Evolutionary conservation across 306 rosid species (phyloP).

Genomic region (Vicia sativa): DNA sequence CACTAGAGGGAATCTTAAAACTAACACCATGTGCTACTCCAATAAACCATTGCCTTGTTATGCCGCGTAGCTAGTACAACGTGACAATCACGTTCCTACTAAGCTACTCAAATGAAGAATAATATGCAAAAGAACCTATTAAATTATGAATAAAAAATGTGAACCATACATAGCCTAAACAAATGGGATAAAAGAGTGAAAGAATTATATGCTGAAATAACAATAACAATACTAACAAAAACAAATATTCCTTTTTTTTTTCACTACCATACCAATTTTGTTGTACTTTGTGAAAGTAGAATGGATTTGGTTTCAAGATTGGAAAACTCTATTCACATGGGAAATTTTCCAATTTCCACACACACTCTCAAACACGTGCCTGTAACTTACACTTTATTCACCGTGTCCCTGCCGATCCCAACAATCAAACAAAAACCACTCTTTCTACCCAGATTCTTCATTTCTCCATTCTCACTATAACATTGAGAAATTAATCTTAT

Average conservation of each 20-base stretch:
- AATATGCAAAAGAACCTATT: conserved; percentile 3
- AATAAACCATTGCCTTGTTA: conserved; percentile 29
- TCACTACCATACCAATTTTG: conserved; percentile 34
- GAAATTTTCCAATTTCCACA: conserved; percentile 43
- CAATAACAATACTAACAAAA: conserved; percentile 11
- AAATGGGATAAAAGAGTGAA: background rate
- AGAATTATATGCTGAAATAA: conserved; percentile 23
- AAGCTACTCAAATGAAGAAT: conserved; percentile 19
- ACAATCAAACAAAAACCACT: conserved; percentile 38
- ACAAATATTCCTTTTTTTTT: conserved; percentile 25
- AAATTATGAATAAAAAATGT: background rate
- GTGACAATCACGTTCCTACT: conserved; percentile 48
- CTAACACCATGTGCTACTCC: conserved; percentile 45
- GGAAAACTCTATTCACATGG: conserved; percentile 50
- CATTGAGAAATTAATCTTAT: no score
- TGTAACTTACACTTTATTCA: conserved; percentile 49
- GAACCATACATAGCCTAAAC: background rate
- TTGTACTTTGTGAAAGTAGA: conserved; percentile 52
- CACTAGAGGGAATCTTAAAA: conserved; percentile 14
- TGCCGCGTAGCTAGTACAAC: conserved; percentile 41
- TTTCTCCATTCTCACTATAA: conserved; percentile 26
- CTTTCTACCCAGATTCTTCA: conserved; percentile 13
- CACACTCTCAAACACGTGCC: conserved; percentile 54
- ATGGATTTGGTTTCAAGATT: conserved; percentile 40
- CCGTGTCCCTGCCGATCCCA: conserved; percentile 34